Evolutionary conservation across 352 stramenopile species (phyloP), one percentile per base, ranked within the genome.

Genomic region (Pythium angustatum): DNA sequence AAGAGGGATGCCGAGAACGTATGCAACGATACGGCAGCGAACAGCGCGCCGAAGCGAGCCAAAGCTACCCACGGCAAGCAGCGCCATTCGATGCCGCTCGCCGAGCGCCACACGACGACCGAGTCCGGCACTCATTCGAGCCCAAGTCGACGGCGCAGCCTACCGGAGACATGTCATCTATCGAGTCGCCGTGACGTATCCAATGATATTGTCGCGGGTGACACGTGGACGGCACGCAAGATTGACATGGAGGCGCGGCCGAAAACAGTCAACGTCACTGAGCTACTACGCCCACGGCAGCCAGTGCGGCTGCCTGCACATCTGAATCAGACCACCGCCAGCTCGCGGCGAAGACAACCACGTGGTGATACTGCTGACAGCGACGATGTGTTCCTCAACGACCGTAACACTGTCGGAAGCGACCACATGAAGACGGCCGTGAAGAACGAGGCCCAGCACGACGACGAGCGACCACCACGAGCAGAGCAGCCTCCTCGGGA

Each of bases 71-170:
- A 27, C 21, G 38, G 17, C 4, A 49, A 30, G n/a, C 27, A 27
- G 3, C 54, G 54, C n/a, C 54, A 33, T 31, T 61, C 54, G 1
- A 12, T 61, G n/a, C 54, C 54, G 54, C 40, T 61, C 0, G 27
- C 38, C 2, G 58, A 64, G 21, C 47, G 36, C 4, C 45, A 43
- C 38, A 47, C 68, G 8, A 22, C 24, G 11, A 11, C 54, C 10
- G 33, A 41, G n/a, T 15, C 8, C 36, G n/a, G 54, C 30, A 24
- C 22, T 40, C 36, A 53, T 24, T 36, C 33, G 4, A 63, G 44
- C 28, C 44, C 56, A 21, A 33, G 33, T 6, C n/a, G 56, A 55
- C n/a, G 56, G 38, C 56, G 56, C 21, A 63, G 56, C 40, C 44
- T 63, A 43, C 56, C 56, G 30, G 55, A 53, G 22, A 12, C 19